phyloP scores from a whole-genome alignment of 352 stramenopile species.

The Pythium rishiriense region DNA sequence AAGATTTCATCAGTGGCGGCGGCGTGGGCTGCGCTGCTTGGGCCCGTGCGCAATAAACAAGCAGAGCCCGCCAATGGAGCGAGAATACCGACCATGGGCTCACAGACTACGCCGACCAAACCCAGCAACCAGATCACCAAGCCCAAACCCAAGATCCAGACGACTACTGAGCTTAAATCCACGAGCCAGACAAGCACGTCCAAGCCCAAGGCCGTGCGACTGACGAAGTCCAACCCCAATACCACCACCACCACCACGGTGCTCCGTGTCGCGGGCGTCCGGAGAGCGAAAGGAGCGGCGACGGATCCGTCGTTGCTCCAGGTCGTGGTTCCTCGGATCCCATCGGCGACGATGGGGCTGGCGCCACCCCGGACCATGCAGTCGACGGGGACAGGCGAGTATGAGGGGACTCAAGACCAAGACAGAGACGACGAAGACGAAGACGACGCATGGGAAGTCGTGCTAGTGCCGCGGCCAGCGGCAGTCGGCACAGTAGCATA shows the following conservation, averaged over 20 bases:
- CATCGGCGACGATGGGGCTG: not conserved
- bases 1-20: too few species aligned
- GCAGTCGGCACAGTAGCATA: not conserved
- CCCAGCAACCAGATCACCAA: not conserved
- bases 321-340: not conserved
- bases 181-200: not conserved
- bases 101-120: too few species aligned
- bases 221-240: not conserved
- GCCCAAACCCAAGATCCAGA: too few species aligned
- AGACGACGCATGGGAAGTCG: constrained; percentile 13
- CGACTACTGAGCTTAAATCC: too few species aligned
- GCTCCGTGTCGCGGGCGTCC: not conserved
- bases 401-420: too few species aligned
- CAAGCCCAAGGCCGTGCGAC: not conserved
- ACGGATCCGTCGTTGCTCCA: not conserved
- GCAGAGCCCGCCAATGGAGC: too few species aligned
- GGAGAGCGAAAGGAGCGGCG: not conserved
- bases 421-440: not conserved
- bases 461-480: constrained; percentile 11
- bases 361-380: not conserved
- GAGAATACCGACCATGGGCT: too few species aligned
- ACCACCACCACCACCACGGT: not conserved
- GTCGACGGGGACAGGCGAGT: too few species aligned
- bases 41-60: too few species aligned
- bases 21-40: too few species aligned